These are phyloP conservation scores for Macrolepiota dolichaula DNA, from an alignment of 768 basidiomycete species.

Conservation along the genomic window DNA sequence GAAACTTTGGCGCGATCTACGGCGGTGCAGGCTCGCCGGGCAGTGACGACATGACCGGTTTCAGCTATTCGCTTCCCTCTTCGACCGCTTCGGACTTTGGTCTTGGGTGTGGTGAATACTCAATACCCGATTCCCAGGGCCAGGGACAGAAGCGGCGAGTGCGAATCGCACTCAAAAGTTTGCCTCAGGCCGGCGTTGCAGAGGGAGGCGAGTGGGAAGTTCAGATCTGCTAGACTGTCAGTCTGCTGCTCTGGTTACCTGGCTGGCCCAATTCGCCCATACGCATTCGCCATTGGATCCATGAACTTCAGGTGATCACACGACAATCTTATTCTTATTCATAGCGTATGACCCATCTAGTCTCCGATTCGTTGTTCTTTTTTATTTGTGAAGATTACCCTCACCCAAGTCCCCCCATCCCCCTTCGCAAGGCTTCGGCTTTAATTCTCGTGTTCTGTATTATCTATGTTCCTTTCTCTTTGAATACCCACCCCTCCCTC, in stretches of 20 bases:
- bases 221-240: constrained; percentile 50
- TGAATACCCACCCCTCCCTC: constrained; percentile 6
- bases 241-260: background rate
- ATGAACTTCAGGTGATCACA: background rate
- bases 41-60: constrained; percentile 6
- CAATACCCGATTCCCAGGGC: constrained; percentile 20
- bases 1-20: constrained; percentile 32
- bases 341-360: constrained; percentile 6
- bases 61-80: constrained; percentile 2
- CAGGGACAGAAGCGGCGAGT: constrained; percentile 48
- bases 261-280: background rate
- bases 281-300: constrained; percentile 10
- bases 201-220: constrained; percentile 82
- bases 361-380: constrained; percentile 1
- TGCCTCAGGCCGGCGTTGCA: constrained; percentile 51
- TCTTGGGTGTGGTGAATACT: constrained; percentile 33
- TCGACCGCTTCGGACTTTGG: constrained; percentile 21
- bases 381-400: constrained; percentile 5
- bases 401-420: background rate
- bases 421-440: constrained; percentile 3
- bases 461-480: constrained; percentile 7
- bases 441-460: constrained; percentile 2
- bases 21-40: constrained; percentile 14
- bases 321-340: constrained; percentile 8
- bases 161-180: constrained; percentile 62